phyloP scores from a whole-genome alignment of 2,329 filamentous ascomycete species.

The Nothopassalora personata region DNA sequence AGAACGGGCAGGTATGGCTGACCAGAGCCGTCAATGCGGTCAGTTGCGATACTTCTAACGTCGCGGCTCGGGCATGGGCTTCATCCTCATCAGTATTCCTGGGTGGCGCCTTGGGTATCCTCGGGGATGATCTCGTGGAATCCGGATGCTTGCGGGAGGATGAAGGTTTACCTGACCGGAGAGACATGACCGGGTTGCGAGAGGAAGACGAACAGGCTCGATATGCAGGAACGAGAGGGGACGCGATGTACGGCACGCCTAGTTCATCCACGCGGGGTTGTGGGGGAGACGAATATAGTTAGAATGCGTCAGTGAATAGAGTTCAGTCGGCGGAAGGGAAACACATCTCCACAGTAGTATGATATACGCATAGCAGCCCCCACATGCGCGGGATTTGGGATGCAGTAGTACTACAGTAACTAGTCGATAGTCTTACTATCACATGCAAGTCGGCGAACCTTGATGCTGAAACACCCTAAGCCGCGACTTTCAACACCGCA shows the following conservation, averaged over 20 bases:
- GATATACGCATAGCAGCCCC: neutral
- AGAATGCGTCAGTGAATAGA: neutral
- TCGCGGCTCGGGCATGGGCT: neutral
- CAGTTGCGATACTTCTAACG: slow-evolving; percentile 1
- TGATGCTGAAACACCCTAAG: slow-evolving; percentile 3
- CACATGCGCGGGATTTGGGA: neutral
- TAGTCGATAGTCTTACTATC: neutral
- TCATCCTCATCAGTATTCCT: neutral
- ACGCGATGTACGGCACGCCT: neutral
- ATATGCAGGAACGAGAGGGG: neutral
- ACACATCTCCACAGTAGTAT: neutral
- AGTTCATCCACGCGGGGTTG: neutral
- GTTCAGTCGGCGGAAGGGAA: neutral
- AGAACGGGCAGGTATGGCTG: neutral
- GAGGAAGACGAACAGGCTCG: neutral
- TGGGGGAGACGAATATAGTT: neutral
- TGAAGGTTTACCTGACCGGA: neutral
- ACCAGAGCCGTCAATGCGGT: neutral
- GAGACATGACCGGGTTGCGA: neutral
- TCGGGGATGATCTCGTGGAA: neutral
- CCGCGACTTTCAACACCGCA: slow-evolving; percentile 39
- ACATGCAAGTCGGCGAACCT: neutral
- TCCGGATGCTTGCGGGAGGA: neutral
- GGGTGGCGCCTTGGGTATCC: neutral
- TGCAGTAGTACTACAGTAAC: neutral